Conservation (phyloP, 768 basidiomycete species). For the Tricholoma terreum region DNA sequence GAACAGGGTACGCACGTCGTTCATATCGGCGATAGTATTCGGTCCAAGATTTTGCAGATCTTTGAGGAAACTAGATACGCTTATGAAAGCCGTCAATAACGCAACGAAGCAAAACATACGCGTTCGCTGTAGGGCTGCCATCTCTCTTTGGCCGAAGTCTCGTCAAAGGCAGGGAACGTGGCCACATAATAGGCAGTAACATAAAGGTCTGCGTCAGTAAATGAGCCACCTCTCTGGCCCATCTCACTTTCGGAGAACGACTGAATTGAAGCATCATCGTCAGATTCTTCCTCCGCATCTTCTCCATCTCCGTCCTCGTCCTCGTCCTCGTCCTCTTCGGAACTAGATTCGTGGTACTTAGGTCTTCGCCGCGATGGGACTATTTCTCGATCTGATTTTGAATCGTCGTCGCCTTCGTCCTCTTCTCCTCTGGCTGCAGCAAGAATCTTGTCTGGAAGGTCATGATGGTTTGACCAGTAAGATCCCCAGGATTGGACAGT, state of each 20-base stretch:
- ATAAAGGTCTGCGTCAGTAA: constrained; percentile 61
- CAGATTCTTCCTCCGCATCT: constrained; percentile 25
- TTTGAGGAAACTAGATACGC: constrained; percentile 46
- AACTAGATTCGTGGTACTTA: constrained; percentile 33
- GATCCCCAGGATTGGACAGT: constrained; percentile 58
- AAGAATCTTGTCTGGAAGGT: constrained; percentile 64
- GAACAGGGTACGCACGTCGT: constrained; percentile 36
- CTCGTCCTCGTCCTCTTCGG: constrained; percentile 29
- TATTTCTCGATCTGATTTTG: constrained; percentile 22
- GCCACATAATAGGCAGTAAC: constrained; percentile 59
- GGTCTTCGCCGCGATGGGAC: constrained; percentile 21
- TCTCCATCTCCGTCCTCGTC: constrained; percentile 19
- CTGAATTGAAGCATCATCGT: constrained; percentile 27
- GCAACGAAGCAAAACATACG: constrained; percentile 32
- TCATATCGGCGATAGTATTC: constrained; percentile 57
- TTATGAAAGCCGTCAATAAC: constrained; percentile 2
- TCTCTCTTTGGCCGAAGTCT: constrained; percentile 39
- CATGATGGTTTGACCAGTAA: constrained; percentile 66
- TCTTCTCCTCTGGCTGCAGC: constrained; percentile 40
- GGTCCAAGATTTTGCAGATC: constrained; percentile 57
- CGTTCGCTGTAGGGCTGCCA: constrained; percentile 54
- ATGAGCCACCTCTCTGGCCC: constrained; percentile 48
- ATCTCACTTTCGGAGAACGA: constrained; percentile 44
- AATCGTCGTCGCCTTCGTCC: constrained; percentile 22
- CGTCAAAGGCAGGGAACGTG: constrained; percentile 43